A percentile compares a stretch with the other conserved stretches of the same genome.
These are phyloP conservation scores for Aureobasidium namibiae DNA, from an alignment of 2,329 filamentous ascomycete species.

Conservation along the genomic window DNA sequence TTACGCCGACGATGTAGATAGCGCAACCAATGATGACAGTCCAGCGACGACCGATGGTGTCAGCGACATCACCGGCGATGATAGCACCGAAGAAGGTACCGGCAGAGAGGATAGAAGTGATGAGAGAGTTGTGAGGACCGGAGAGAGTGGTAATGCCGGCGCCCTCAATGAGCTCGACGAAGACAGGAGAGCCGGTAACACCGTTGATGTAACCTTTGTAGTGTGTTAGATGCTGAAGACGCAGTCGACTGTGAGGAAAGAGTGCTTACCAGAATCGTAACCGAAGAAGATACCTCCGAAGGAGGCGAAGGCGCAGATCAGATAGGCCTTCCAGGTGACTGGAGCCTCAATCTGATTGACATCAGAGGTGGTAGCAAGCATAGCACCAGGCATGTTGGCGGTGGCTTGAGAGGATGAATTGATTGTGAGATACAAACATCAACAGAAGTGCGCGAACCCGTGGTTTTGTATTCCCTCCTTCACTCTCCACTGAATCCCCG, in stretches of 20 bases:
- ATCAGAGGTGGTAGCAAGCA: conserved; percentile 38
- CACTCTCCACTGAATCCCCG: conserved; percentile 3
- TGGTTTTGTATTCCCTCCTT: conserved; percentile 7
- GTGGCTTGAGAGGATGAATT: conserved; percentile 3
- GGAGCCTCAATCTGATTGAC: conserved; percentile 46
- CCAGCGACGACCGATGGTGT: conserved; percentile 64
- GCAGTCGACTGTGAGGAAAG: no score
- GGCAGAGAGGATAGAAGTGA: conserved; percentile 66
- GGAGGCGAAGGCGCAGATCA: conserved; percentile 39
- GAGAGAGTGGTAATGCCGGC: conserved; percentile 23
- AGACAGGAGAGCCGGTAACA: conserved; percentile 36
- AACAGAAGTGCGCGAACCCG: background rate
- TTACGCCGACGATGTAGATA: conserved; percentile 57
- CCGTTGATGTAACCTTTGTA: conserved; percentile 53
- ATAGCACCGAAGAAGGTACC: conserved; percentile 73
- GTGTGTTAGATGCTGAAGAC: background rate
- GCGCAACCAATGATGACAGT: conserved; percentile 63
- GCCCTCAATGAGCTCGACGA: conserved; percentile 46
- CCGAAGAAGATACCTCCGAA: conserved; percentile 62
- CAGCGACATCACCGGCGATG: conserved; percentile 68
- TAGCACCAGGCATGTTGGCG: conserved; percentile 12
- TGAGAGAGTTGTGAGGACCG: conserved; percentile 44
- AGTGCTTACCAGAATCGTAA: conserved; percentile 53
- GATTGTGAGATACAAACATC: background rate
- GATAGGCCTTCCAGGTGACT: conserved; percentile 35